These are phyloP conservation scores for Scedosporium aurantiacum DNA, from an alignment of 2,329 filamentous ascomycete species.

Conservation along the genomic window DNA sequence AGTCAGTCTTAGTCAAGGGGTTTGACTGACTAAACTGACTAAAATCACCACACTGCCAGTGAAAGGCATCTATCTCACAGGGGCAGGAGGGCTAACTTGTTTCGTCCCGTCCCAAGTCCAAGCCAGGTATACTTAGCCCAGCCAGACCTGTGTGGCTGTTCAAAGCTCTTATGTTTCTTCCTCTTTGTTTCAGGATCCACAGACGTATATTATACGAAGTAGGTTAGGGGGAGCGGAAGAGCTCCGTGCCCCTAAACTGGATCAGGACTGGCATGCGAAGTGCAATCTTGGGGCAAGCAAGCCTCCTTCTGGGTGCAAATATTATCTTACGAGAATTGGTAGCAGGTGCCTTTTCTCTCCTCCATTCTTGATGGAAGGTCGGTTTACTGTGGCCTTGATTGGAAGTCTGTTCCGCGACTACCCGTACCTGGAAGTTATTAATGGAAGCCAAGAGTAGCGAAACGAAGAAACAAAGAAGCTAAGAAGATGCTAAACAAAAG, in stretches of 20 bases:
- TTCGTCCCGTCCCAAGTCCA: neutral
- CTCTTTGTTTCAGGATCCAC: neutral
- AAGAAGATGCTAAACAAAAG: no score
- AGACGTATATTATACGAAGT: no score
- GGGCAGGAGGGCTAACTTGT: neutral
- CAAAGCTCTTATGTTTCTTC: neutral
- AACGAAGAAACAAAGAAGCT: no score
- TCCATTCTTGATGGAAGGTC: neutral
- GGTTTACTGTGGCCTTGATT: no score
- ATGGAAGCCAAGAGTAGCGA: no score
- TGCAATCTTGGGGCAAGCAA: neutral
- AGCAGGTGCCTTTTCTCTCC: neutral
- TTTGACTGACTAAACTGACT: no score
- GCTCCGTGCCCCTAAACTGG: neutral
- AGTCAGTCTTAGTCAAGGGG: no score
- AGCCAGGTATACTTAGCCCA: neutral
- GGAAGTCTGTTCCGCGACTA: no score
- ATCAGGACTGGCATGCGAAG: neutral
- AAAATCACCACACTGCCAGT: no score
- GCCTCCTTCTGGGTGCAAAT: neutral
- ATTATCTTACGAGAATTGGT: neutral
- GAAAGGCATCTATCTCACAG: no score
- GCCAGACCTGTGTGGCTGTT: neutral
- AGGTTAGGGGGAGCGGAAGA: no score
- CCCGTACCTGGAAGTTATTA: no score